Evolutionary conservation across 257 asterid genomes (phyloP).

Genomic region (Gentiana macrophylla): DNA sequence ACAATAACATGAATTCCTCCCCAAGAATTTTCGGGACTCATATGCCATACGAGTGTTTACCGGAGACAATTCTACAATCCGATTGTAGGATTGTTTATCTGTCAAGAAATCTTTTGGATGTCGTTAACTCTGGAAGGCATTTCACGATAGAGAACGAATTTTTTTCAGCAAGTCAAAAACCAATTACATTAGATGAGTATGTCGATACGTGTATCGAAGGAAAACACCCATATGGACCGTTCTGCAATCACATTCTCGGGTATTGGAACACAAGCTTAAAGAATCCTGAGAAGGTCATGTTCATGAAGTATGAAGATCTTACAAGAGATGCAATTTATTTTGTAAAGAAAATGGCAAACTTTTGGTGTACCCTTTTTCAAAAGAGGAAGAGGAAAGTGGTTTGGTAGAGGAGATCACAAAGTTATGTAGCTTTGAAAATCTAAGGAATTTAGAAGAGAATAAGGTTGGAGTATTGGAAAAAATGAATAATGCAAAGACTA

Average conservation of each 20-base stretch:
- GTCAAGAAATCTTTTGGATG: neutral
- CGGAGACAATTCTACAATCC: neutral
- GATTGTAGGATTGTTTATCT: neutral
- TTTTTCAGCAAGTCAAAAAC: neutral
- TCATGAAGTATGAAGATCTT: neutral
- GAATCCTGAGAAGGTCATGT: too few relatives aligned
- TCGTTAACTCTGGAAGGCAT: neutral
- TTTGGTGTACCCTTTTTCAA: neutral
- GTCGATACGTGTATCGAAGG: neutral
- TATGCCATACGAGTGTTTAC: neutral
- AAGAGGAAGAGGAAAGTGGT: neutral
- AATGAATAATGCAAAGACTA: too few relatives aligned
- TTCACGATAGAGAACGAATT: neutral
- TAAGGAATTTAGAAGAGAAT: neutral
- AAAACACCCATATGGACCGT: neutral
- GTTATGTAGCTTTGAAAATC: too few relatives aligned
- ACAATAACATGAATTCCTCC: neutral
- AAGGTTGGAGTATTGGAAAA: neutral
- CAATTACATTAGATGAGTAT: neutral
- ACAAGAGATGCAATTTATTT: neutral
- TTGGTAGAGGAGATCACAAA: too few relatives aligned
- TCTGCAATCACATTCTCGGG: too few relatives aligned
- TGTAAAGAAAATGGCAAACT: neutral
- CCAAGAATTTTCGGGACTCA: neutral
- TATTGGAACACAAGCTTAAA: constrained; percentile 10